Evolutionary conservation across 2,329 filamentous ascomycete species (phyloP), one percentile per base, ranked within the genome.

Genomic region (Apiospora phragmitis): DNA sequence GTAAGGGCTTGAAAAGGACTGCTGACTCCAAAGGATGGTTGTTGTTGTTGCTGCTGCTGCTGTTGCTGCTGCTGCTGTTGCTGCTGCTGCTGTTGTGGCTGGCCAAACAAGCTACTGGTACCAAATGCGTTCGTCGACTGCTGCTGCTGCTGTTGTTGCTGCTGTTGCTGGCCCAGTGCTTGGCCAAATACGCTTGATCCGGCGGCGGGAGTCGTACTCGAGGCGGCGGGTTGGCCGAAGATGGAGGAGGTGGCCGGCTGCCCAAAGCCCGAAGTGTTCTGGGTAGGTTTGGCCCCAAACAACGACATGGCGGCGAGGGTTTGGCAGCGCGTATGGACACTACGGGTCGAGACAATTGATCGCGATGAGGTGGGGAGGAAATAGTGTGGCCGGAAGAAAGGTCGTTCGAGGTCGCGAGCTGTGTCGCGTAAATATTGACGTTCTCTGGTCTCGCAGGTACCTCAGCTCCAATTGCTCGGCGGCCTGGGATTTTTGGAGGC

Each of bases 101-200:
- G 79, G 49, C 83, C 83, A 71, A 87, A 86, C 7, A 85, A 62
- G 59, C 80, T 80, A 45, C 68, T 68, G n/a, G 62, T 55, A 43
- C 62, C 68, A 8, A 69, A 65, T 41, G 59, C 45, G 24, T 41
- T 67, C n/a, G 68, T 47, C 16, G 38, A 38, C 51, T 79, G 78
- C 68, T 82, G 78, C 45, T 79, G 79, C 68, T 81, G 76, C 69
- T 76, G 77, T 69, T 83, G 82, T 38, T 79, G 81, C 69, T 86
- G 84, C 69, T 85, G 83, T 51, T 78, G 78, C 69, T 83, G 79
- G 42, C 79, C 79, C 29, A 79, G 79, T 26, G 45, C 35, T 42
- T 77, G 74, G 41, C 73, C 74, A 32, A 67, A 67, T 4, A 67
- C 9, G n/a, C 42, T 74, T 12, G 71, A 41, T 73, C 71, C 65